Percentiles rank a stretch among this genome's conserved stretches.
phyloP scores from a whole-genome alignment of 2,329 filamentous ascomycete species.

The Botrytis pseudocinerea region DNA sequence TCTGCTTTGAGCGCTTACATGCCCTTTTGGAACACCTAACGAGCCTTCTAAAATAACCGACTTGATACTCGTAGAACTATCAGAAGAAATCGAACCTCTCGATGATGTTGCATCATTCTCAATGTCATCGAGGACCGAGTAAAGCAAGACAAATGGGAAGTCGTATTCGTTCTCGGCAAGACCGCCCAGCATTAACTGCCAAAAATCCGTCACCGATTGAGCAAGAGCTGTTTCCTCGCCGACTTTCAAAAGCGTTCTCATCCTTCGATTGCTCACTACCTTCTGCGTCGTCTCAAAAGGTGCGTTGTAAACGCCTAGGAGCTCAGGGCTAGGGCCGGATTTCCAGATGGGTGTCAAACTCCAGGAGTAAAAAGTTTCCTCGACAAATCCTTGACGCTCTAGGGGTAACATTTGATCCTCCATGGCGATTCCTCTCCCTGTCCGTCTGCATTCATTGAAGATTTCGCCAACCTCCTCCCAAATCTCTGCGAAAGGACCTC shows the following conservation, averaged over 20 bases:
- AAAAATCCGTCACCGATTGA: slow-evolving; percentile 70
- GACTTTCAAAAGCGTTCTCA: slow-evolving; percentile 74
- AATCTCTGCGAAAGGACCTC: slow-evolving; percentile 67
- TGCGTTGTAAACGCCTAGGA: slow-evolving; percentile 70
- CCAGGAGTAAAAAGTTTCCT: slow-evolving; percentile 84
- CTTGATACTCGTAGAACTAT: slow-evolving; percentile 60
- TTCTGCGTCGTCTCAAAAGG: slow-evolving; percentile 77
- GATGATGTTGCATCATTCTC: slow-evolving; percentile 50
- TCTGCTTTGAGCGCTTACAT: slow-evolving; percentile 58
- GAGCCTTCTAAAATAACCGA: slow-evolving; percentile 70
- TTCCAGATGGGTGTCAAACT: slow-evolving; percentile 68
- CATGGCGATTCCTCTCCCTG: slow-evolving; percentile 77
- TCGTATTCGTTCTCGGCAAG: slow-evolving; percentile 73
- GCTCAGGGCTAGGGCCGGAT: slow-evolving; percentile 66
- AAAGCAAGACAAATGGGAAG: slow-evolving; percentile 73
- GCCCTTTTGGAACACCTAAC: slow-evolving; percentile 65
- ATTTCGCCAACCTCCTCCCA: slow-evolving; percentile 70
- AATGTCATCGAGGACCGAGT: slow-evolving; percentile 70
- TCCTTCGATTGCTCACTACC: slow-evolving; percentile 72
- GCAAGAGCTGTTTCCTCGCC: slow-evolving; percentile 72
- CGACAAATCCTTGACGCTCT: slow-evolving; percentile 61
- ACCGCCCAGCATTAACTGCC: slow-evolving; percentile 65
- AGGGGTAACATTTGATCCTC: slow-evolving; percentile 77
- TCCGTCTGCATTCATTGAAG: slow-evolving; percentile 64
- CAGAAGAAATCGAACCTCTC: slow-evolving; percentile 63